These are phyloP conservation scores for Penicilliopsis zonata DNA, from an alignment of 495 filamentous ascomycete species.

Conservation along the genomic window DNA sequence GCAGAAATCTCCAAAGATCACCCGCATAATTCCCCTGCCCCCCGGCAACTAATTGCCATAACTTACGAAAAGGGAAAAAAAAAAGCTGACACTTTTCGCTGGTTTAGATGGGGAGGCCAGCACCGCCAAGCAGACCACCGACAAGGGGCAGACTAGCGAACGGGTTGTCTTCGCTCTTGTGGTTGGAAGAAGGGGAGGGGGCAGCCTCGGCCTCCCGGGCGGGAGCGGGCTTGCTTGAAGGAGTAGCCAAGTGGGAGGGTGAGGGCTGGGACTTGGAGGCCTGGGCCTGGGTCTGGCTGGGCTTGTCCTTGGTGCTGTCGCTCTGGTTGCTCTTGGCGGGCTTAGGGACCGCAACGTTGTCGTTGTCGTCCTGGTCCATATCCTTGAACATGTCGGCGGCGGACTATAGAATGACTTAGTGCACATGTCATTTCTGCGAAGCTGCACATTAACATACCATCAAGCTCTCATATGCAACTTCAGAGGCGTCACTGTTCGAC, in stretches of 20 bases:
- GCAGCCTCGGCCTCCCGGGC: neutral
- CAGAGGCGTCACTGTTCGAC: slow-evolving; percentile 2
- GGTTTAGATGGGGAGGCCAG: neutral
- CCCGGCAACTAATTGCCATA: no score
- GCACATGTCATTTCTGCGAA: neutral
- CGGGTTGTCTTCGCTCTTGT: slow-evolving; percentile 10
- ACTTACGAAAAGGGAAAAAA: no score
- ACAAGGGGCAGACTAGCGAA: slow-evolving; percentile 20
- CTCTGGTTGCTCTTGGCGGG: slow-evolving; percentile 4
- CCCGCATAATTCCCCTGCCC: no score
- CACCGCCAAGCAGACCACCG: slow-evolving; percentile 15
- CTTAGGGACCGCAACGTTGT: slow-evolving; percentile 3
- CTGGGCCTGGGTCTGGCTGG: slow-evolving; percentile 7
- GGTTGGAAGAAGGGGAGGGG: slow-evolving; percentile 1
- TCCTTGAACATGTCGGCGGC: slow-evolving; percentile 10
- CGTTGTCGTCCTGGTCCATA: slow-evolving; percentile 5
- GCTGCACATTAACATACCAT: slow-evolving; percentile 6
- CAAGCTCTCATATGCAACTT: slow-evolving; percentile 8
- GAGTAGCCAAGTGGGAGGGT: slow-evolving; percentile 14
- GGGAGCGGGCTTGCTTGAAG: slow-evolving; percentile 7
- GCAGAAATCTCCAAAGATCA: no score
- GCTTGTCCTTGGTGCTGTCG: slow-evolving; percentile 2
- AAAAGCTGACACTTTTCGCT: neutral
- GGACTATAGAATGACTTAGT: slow-evolving; percentile 4
- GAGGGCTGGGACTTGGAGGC: slow-evolving; percentile 6